These are phyloP conservation scores for Torulaspora microellipsoides DNA, from an alignment of 805 yeast species.

Conservation along the genomic window DNA sequence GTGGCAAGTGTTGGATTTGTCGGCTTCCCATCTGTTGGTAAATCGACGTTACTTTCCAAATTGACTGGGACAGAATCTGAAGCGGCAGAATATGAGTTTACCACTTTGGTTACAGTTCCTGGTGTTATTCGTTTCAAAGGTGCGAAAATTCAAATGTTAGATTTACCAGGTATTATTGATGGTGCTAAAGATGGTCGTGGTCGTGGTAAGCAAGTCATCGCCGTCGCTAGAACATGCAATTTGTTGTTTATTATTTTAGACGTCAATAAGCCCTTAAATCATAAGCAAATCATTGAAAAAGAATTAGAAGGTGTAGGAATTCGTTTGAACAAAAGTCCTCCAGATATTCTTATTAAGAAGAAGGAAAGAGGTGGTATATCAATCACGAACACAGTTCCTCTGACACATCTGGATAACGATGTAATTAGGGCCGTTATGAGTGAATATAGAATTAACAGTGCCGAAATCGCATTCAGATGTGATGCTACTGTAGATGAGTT, in stretches of 20 bases:
- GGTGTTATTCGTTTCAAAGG: slow-evolving; percentile 95
- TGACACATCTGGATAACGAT: slow-evolving; percentile 86
- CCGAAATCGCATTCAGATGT: slow-evolving; percentile 93
- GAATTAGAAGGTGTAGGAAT: slow-evolving; percentile 98
- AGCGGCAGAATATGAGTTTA: slow-evolving; percentile 97
- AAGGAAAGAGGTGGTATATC: slow-evolving; percentile 96
- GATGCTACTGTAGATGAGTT: slow-evolving; percentile 97
- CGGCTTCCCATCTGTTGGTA: slow-evolving; percentile 93
- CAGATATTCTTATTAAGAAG: slow-evolving; percentile 85
- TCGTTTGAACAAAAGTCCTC: slow-evolving; percentile 85
- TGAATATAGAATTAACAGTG: slow-evolving; percentile 92
- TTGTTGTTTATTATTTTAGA: slow-evolving; percentile 89
- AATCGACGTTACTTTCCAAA: slow-evolving; percentile 77
- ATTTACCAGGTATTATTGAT: slow-evolving; percentile 85
- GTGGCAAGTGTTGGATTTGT: slow-evolving; percentile 96
- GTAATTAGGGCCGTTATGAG: slow-evolving; percentile 94
- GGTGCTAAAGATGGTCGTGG: slow-evolving; percentile 92
- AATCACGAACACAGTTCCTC: slow-evolving; percentile 87
- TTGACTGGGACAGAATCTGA: slow-evolving; percentile 95
- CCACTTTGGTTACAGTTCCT: slow-evolving; percentile 95
- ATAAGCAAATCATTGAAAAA: slow-evolving; percentile 87
- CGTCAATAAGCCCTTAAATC: slow-evolving; percentile 93
- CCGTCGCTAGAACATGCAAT: slow-evolving; percentile 98
- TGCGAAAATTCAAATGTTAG: slow-evolving; percentile 94
- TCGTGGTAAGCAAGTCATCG: slow-evolving; percentile 94